Conservation (phyloP, 1,139 yeast genomes). For the Insectozyma bohioensis region DNA sequence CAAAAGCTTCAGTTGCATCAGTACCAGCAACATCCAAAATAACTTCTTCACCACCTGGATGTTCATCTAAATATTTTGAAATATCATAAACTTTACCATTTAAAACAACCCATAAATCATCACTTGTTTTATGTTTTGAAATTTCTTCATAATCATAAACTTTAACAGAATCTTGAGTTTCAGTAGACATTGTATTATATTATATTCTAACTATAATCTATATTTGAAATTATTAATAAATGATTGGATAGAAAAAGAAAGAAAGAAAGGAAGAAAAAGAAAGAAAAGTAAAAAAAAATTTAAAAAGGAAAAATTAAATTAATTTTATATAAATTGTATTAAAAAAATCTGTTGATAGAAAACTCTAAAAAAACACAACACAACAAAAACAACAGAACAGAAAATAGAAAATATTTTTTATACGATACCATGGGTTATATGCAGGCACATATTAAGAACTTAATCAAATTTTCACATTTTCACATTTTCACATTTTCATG, state of each 20-base stretch:
- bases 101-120: constrained; percentile 88
- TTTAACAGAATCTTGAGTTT: constrained; percentile 26
- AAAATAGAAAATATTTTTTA: no score
- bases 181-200: constrained; percentile 10
- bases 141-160: constrained; percentile 56
- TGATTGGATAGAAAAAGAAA: neutral
- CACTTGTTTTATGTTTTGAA: constrained; percentile 70
- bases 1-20: constrained; percentile 93
- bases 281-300: constrained; percentile 2
- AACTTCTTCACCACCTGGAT: constrained; percentile 97
- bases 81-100: constrained; percentile 90
- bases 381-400: no score
- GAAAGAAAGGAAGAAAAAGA: neutral
- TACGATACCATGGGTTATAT: no score
- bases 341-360: no score
- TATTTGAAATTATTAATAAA: neutral
- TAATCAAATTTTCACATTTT: no score
- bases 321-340: no score
- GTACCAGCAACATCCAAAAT: constrained; percentile 86
- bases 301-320: no score
- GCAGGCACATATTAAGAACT: no score
- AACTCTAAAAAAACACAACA: no score
- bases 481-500: no score
- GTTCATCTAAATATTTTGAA: constrained; percentile 85
- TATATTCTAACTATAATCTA: no score